Conservation (phyloP, 148 eudicot genomes). For the Suaeda aralocaspica region DNA sequence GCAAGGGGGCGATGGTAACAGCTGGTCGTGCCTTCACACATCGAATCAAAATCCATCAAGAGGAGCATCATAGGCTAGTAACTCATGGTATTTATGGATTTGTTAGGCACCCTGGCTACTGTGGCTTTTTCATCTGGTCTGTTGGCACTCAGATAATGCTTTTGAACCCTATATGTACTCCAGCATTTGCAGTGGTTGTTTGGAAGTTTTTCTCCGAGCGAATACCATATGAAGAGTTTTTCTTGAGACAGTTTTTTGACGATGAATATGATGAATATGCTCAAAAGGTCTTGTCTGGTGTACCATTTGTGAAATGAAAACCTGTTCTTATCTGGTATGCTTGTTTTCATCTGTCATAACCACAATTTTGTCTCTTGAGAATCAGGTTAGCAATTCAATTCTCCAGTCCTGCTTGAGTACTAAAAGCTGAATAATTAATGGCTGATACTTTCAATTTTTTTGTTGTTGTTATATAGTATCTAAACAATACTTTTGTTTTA, state of each 20-base stretch:
- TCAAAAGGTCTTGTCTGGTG: conserved; percentile 55
- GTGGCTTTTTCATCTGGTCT: conserved; percentile 88
- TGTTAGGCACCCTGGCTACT: conserved; percentile 76
- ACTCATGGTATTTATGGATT: conserved; percentile 66
- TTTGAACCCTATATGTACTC: conserved; percentile 63
- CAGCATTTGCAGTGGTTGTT: conserved; percentile 61
- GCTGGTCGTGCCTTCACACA: conserved; percentile 91
- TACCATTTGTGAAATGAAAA: conserved; percentile 60
- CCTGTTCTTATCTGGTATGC: neutral
- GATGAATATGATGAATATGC: conserved; percentile 65
- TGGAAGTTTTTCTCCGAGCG: conserved; percentile 71
- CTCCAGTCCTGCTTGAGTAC: neutral
- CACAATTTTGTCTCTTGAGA: neutral
- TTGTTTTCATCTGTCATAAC: neutral
- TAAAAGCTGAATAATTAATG: neutral
- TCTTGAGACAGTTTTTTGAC: conserved; percentile 76
- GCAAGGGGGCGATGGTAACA: conserved; percentile 73
- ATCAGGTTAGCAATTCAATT: conserved; percentile 17
- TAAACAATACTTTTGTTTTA: too few relatives aligned
- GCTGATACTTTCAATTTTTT: neutral
- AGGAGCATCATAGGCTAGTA: conserved; percentile 66
- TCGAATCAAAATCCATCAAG: conserved; percentile 59
- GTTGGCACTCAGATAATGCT: conserved; percentile 89
- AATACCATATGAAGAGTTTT: conserved; percentile 84
- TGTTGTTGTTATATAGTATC: neutral